A percentile compares a stretch with the other conserved stretches of the same genome.
phyloP scores from a whole-genome alignment of 768 basidiomycete genomes.

The Pleurotus platypus region DNA sequence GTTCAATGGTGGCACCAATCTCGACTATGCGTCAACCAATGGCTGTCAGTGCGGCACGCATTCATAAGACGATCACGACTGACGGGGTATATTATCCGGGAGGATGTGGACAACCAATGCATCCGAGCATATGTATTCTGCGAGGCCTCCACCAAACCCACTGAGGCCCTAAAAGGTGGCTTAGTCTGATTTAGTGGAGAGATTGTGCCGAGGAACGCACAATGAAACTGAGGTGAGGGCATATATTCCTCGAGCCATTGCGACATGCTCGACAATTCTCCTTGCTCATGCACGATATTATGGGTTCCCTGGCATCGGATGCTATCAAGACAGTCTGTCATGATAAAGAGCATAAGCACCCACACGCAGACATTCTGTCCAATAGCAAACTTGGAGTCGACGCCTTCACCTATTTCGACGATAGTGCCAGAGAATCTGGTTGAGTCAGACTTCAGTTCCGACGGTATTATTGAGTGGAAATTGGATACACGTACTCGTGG shows the following conservation, averaged over 20 bases:
- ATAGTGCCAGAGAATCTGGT: slow-evolving; percentile 32
- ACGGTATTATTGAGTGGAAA: neutral
- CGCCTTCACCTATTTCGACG: slow-evolving; percentile 27
- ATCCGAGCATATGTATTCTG: slow-evolving; percentile 37
- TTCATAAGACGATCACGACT: slow-evolving; percentile 9
- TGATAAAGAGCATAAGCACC: neutral
- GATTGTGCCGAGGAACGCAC: slow-evolving; percentile 18
- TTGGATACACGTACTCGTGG: slow-evolving; percentile 34
- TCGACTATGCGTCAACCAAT: slow-evolving; percentile 30
- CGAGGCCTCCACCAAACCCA: slow-evolving; percentile 39
- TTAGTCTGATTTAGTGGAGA: neutral
- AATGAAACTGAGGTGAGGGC: slow-evolving; percentile 29
- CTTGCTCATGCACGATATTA: slow-evolving; percentile 34
- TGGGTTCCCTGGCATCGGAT: slow-evolving; percentile 30
- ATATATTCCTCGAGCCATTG: slow-evolving; percentile 28
- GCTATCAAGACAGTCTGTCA: neutral
- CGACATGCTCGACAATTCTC: slow-evolving; percentile 29
- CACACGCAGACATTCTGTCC: slow-evolving; percentile 31
- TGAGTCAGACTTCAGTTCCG: neutral
- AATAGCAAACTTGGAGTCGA: slow-evolving; percentile 29
- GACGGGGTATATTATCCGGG: slow-evolving; percentile 33
- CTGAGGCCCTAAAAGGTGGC: slow-evolving; percentile 27
- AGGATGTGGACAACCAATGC: slow-evolving; percentile 32
- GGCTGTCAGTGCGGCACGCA: neutral
- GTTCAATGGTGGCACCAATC: slow-evolving; percentile 43